Conservation (phyloP, 1,284 basidiomycete genomes). For the Cryptococcus hybrid region DNA sequence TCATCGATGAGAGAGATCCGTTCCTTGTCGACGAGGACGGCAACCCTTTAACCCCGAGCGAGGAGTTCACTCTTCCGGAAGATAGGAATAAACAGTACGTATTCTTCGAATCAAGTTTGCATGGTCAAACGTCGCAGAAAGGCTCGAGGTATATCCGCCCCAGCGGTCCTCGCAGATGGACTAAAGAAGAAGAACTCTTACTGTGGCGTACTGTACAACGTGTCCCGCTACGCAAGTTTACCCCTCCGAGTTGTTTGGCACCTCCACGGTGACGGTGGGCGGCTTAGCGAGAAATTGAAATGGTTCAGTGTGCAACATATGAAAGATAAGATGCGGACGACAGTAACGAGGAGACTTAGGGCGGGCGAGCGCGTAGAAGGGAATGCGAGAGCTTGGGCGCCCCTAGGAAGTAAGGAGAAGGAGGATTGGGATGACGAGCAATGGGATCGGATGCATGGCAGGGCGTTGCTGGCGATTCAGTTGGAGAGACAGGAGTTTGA, state of each 20-base stretch:
- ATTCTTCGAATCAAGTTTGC: no score
- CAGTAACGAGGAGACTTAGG: constrained; percentile 20
- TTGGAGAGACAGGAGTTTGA: not conserved
- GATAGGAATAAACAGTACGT: no score
- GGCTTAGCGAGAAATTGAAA: constrained; percentile 12
- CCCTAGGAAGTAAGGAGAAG: constrained; percentile 5
- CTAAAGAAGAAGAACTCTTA: constrained; percentile 24
- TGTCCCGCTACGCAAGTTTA: constrained; percentile 29
- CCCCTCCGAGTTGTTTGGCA: constrained; percentile 31
- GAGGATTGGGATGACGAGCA: not conserved
- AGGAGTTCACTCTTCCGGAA: no score
- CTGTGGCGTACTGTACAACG: constrained; percentile 41
- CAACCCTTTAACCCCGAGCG: no score
- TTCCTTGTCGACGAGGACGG: constrained; percentile 26
- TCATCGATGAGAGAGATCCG: not conserved
- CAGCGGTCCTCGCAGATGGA: constrained; percentile 28
- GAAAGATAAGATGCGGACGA: constrained; percentile 38
- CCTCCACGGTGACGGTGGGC: constrained; percentile 35
- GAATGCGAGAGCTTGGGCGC: constrained; percentile 30
- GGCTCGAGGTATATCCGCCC: constrained; percentile 18
- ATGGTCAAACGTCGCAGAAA: no score
- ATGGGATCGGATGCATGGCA: no score
- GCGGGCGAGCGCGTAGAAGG: constrained; percentile 21
- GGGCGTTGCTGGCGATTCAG: no score
- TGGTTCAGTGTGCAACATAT: constrained; percentile 39